A percentile compares a stretch with the other conserved stretches of the same genome.
Evolutionary conservation across 176 grass and related monocot species (phyloP).

Genomic region (Dendrocalamus sinicus): DNA sequence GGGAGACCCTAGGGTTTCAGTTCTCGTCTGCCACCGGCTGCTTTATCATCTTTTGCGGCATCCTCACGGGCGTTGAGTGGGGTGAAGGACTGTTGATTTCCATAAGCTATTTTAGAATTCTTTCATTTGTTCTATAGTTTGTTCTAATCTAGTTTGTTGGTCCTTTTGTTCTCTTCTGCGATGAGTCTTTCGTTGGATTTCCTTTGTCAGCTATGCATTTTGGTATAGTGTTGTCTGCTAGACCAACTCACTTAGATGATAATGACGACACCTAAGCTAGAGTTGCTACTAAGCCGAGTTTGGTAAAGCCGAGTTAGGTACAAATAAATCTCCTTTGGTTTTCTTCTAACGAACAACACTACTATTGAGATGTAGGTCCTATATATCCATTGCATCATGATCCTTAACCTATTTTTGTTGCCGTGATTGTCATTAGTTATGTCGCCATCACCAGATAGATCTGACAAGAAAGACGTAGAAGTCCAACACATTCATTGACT

Average conservation of each 20-base stretch:
- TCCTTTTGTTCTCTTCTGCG: neutral
- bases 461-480: neutral
- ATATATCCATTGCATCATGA: neutral
- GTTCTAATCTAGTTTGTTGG: neutral
- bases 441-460: neutral
- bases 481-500: neutral
- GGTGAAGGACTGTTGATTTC: neutral
- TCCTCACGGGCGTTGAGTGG: too few relatives aligned
- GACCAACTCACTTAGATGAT: neutral
- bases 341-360: neutral
- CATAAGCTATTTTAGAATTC: neutral
- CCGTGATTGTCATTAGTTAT: neutral
- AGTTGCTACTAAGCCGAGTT: neutral
- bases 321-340: neutral
- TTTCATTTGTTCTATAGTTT: neutral
- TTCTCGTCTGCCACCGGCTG: too few relatives aligned
- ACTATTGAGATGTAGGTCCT: neutral
- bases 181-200: neutral
- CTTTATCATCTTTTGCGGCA: too few relatives aligned
- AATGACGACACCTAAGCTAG: neutral
- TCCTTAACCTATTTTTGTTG: neutral
- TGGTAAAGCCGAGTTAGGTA: neutral
- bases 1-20: too few relatives aligned
- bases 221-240: neutral
- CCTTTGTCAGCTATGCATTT: neutral